These are phyloP conservation scores for Fusarium nanum DNA, from an alignment of 2,329 filamentous ascomycete species.

Conservation along the genomic window DNA sequence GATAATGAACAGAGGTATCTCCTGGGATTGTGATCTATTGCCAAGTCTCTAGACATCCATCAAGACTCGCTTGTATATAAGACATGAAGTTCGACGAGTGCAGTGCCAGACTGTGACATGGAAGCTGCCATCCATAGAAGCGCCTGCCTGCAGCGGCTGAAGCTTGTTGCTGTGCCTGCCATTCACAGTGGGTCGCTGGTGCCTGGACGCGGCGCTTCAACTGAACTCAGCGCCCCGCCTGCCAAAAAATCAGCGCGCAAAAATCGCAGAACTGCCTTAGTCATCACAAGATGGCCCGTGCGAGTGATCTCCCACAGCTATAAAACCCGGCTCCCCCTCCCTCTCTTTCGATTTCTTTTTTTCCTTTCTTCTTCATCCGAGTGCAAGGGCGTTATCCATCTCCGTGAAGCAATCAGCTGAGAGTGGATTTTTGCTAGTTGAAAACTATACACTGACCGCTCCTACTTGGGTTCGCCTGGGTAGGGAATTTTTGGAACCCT, in stretches of 20 bases:
- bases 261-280: slow-evolving; percentile 35
- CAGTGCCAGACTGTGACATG: not conserved
- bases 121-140: too few relatives aligned
- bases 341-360: slow-evolving; percentile 52
- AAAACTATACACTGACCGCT: slow-evolving; percentile 84
- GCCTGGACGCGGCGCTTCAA: slow-evolving; percentile 29
- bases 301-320: slow-evolving; percentile 42
- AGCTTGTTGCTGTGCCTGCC: slow-evolving; percentile 11
- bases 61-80: too few relatives aligned
- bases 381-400: slow-evolving; percentile 75
- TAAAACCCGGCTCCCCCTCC: slow-evolving; percentile 48
- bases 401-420: slow-evolving; percentile 73
- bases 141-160: not conserved
- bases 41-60: not conserved
- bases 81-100: too few relatives aligned
- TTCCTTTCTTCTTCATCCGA: slow-evolving; percentile 64
- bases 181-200: slow-evolving; percentile 19
- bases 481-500: slow-evolving; percentile 77
- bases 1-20: not conserved
- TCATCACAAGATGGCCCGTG: slow-evolving; percentile 36
- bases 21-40: not conserved
- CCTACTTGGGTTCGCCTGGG: slow-evolving; percentile 73
- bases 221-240: slow-evolving; percentile 5
- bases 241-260: slow-evolving; percentile 27
- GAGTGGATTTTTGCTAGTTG: slow-evolving; percentile 91